Percentiles rank a stretch among this genome's conserved stretches.
phyloP scores from a whole-genome alignment of 441 rosid genomes.

The Manihot esculenta region DNA sequence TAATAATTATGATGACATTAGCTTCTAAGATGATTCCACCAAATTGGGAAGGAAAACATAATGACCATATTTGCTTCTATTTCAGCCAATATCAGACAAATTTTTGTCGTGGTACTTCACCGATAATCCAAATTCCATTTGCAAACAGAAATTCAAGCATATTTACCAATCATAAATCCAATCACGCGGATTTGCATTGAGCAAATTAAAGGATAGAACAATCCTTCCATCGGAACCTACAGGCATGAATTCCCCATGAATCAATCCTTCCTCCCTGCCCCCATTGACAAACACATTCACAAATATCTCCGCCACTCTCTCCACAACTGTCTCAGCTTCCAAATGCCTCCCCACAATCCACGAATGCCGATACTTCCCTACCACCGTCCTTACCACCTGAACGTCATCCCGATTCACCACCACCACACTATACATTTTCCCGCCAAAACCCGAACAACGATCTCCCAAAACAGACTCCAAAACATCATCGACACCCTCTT shows the following conservation, averaged over 20 bases:
- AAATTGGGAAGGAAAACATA: not conserved
- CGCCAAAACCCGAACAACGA: slow-evolving; percentile 32
- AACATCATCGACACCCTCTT: slow-evolving; percentile 55
- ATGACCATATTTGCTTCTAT: slow-evolving; percentile 4
- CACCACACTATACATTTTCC: slow-evolving; percentile 58
- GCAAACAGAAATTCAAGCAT: not conserved
- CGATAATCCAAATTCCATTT: not conserved
- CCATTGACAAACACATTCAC: slow-evolving; percentile 77
- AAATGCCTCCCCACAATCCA: slow-evolving; percentile 69
- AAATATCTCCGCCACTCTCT: slow-evolving; percentile 64
- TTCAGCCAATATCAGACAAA: not conserved
- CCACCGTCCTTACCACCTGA: slow-evolving; percentile 51
- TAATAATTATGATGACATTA: not conserved
- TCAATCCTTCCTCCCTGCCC: slow-evolving; percentile 66
- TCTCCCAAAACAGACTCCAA: slow-evolving; percentile 44
- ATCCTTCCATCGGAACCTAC: slow-evolving; percentile 92
- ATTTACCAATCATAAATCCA: slow-evolving; percentile 87
- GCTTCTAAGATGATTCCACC: not conserved
- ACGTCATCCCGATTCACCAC: slow-evolving; percentile 51
- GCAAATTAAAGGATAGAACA: slow-evolving; percentile 87
- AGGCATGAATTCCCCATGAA: slow-evolving; percentile 88
- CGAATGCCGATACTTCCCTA: slow-evolving; percentile 86
- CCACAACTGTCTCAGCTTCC: slow-evolving; percentile 40
- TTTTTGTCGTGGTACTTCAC: not conserved
- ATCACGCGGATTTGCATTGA: slow-evolving; percentile 76